Percentiles rank a stretch among this genome's conserved stretches.
Conservation (phyloP, 495 filamentous ascomycete species). For the Trypethelium eluteriae region DNA sequence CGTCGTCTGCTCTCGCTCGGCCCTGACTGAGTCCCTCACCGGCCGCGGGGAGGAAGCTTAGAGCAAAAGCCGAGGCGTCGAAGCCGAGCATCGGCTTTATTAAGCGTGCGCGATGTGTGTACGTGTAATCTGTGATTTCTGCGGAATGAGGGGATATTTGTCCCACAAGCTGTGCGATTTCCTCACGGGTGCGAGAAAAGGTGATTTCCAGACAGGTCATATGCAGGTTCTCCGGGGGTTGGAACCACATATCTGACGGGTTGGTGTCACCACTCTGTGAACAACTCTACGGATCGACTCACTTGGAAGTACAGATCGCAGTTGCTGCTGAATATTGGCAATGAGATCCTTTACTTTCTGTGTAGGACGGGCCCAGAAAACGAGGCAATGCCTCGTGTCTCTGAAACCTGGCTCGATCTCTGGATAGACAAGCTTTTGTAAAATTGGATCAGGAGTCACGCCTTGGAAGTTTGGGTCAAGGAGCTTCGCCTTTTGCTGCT, state of each 20-base stretch:
- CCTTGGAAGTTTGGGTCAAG: slow-evolving; percentile 59
- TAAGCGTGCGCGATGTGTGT: slow-evolving; percentile 57
- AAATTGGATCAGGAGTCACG: slow-evolving; percentile 65
- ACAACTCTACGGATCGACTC: slow-evolving; percentile 28
- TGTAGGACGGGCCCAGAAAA: slow-evolving; percentile 81
- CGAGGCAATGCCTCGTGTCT: slow-evolving; percentile 73
- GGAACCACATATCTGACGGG: slow-evolving; percentile 70
- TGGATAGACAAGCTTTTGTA: slow-evolving; percentile 57
- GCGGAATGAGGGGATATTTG: slow-evolving; percentile 42
- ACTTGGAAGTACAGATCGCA: slow-evolving; percentile 60
- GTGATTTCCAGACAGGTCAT: slow-evolving; percentile 78
- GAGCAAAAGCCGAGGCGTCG: slow-evolving; percentile 73
- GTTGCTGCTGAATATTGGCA: slow-evolving; percentile 55
- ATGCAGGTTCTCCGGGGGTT: slow-evolving; percentile 69
- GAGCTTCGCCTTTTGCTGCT: slow-evolving; percentile 60
- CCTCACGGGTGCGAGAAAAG: slow-evolving; percentile 54
- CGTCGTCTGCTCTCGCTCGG: slow-evolving; percentile 39
- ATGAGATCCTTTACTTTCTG: slow-evolving; percentile 58
- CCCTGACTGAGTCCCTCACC: slow-evolving; percentile 41
- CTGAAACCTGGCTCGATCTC: slow-evolving; percentile 54
- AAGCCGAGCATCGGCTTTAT: slow-evolving; percentile 77
- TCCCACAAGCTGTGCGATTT: slow-evolving; percentile 54
- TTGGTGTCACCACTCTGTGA: not conserved
- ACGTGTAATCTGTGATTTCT: slow-evolving; percentile 56
- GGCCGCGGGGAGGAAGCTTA: slow-evolving; percentile 75